Evolutionary conservation across 164 flowering plant genomes (phyloP), one percentile per base, ranked within the genome.

Genomic region (Brasenia schreberi): DNA sequence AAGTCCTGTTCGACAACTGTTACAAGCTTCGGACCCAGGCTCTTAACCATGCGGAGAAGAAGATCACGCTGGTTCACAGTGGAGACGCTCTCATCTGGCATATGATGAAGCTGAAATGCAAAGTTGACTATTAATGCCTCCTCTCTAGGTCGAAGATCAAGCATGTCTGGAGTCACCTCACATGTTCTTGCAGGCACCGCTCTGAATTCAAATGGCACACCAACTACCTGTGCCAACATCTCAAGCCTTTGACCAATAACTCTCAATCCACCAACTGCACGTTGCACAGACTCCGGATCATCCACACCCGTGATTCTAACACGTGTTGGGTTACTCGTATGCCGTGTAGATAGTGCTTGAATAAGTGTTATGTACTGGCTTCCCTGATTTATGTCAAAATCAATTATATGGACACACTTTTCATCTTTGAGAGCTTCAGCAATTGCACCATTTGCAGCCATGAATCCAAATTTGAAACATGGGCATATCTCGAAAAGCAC

Each of bases 31-130:
- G 99, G 99, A 11, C 78, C 77, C 71, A 94, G 65, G 76, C 90
- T 74, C 75, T 87, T 94, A 0, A 89, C 92, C 92, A 88, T 88
- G 9, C 89, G 86, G 43, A 94, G 94, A 59, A 94, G 97, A 71
- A 71, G 85, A 78, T 94, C 97, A 52, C 97, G 73, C 68, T 86
- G 72, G 68, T 94, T 94, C 62, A 89, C 81, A 0, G 92, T 89
- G 17, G 99, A 89, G 53, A 94, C 99, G 45, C 99, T 91, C 78
- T 94, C 99, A 62, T 94, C 99, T 0, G 99, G 99, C 96, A 94
- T 87, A 83, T 94, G 99, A 74, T 94, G 99, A 14, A 91, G 97
- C 78, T 85, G 99, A 75, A 91, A 94, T 0, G 99, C 95, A 78
- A 91, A 94, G 79, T 94, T 94, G 23, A 94, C 96, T 0, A 94